These are phyloP conservation scores for Sugiyamaella xylanicola DNA, from an alignment of 1,139 yeast genomes.

Conservation along the genomic window DNA sequence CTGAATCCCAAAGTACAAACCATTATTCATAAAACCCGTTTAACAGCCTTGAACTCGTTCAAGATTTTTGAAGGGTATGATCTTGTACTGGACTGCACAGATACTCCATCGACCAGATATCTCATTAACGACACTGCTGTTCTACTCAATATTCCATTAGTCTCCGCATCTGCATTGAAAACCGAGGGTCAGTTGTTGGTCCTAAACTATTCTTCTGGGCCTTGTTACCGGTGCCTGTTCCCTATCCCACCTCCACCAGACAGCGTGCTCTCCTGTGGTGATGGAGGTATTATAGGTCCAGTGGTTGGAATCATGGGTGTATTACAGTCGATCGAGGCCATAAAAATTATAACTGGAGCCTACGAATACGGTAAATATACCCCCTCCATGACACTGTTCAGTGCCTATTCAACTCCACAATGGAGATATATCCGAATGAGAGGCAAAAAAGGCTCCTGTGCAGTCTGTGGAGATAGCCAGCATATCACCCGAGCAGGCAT, in stretches of 20 bases:
- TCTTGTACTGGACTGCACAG: conserved; percentile 88
- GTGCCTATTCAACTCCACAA: conserved; percentile 73
- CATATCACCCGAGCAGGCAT: conserved; percentile 53
- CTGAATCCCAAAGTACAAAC: conserved; percentile 71
- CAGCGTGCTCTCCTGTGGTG: conserved; percentile 82
- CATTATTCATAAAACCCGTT: conserved; percentile 53
- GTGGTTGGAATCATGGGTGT: conserved; percentile 91
- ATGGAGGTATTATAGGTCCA: conserved; percentile 95
- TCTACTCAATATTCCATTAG: conserved; percentile 64
- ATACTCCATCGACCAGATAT: conserved; percentile 85
- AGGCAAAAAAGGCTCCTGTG: conserved; percentile 60
- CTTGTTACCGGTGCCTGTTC: conserved; percentile 92
- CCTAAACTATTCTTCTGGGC: conserved; percentile 71
- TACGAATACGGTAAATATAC: conserved; percentile 52
- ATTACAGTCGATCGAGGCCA: conserved; percentile 84
- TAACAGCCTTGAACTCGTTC: conserved; percentile 63
- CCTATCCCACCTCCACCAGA: conserved; percentile 90
- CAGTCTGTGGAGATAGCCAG: conserved; percentile 59
- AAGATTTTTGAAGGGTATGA: conserved; percentile 66
- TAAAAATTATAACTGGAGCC: conserved; percentile 66
- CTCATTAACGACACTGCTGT: conserved; percentile 86
- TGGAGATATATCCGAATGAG: conserved; percentile 81
- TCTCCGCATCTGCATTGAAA: conserved; percentile 90
- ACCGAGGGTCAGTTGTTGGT: conserved; percentile 89
- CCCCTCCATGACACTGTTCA: conserved; percentile 71